phyloP scores from a whole-genome alignment of 192 early-diverging fungal genomes.

The Dissophora globulifera region DNA sequence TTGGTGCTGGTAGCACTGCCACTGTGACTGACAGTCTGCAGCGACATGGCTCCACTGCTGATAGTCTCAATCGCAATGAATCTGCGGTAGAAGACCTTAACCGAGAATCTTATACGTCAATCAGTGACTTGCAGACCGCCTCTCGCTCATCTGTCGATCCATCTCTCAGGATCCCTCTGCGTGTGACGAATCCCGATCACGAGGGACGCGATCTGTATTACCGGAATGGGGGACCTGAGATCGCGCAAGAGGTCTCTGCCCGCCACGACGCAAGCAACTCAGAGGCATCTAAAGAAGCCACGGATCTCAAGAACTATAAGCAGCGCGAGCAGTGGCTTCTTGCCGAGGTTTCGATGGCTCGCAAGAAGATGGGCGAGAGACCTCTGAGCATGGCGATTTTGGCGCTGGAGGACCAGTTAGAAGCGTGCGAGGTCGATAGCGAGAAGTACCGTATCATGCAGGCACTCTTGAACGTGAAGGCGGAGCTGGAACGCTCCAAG shows the following conservation, averaged over 20 bases:
- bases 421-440: constrained; percentile 50
- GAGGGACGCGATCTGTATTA: neutral
- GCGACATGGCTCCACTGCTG: constrained; percentile 10
- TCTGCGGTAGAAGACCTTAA: neutral
- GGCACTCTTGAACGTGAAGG: constrained; percentile 58
- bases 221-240: neutral
- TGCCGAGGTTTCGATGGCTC: constrained; percentile 35
- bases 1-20: neutral
- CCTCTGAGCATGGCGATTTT: constrained; percentile 38
- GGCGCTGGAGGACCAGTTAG: constrained; percentile 37
- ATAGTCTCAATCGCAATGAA: neutral
- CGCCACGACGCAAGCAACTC: no score
- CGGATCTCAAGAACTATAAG: constrained; percentile 28
- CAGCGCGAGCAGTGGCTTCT: constrained; percentile 50
- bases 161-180: constrained; percentile 11
- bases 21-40: neutral
- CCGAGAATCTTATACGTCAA: constrained; percentile 16
- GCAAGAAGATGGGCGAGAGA: constrained; percentile 39
- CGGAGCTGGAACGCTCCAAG: constrained; percentile 60
- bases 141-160: constrained; percentile 4
- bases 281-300: constrained; percentile 16
- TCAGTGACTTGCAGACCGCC: neutral
- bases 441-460: constrained; percentile 64
- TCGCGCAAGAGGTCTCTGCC: no score
- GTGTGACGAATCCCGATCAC: constrained; percentile 6